Conservation (phyloP, 495 filamentous ascomycete genomes). For the Hypomontagnella submonticulosa region DNA sequence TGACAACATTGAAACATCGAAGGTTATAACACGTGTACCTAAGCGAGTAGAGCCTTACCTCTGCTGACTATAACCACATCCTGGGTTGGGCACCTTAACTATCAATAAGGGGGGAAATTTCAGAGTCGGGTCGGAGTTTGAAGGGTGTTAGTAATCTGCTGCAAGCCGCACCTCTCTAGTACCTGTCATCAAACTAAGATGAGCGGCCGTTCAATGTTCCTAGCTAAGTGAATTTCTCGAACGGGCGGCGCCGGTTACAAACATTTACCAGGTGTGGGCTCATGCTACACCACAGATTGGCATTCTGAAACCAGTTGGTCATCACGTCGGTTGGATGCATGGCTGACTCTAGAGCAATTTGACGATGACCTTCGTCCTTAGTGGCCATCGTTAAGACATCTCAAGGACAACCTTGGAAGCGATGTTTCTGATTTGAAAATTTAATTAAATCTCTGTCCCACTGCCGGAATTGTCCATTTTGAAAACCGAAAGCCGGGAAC, state of each 20-base stretch:
- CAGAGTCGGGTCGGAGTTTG: not conserved
- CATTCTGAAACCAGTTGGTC: constrained; percentile 29
- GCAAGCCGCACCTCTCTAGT: not conserved
- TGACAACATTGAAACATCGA: too few species aligned
- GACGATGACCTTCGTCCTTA: not conserved
- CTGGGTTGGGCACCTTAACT: not conserved
- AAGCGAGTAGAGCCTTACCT: too few species aligned
- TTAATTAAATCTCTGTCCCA: constrained; percentile 30
- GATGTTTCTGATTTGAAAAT: constrained; percentile 10
- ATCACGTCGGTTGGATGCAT: constrained; percentile 35
- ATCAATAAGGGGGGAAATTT: not conserved
- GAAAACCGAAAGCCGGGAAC: constrained; percentile 20
- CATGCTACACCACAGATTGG: constrained; percentile 25
- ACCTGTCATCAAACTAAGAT: constrained; percentile 2
- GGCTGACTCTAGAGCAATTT: constrained; percentile 17
- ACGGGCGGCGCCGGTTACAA: constrained; percentile 12
- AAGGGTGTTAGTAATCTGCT: not conserved
- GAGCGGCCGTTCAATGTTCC: constrained; percentile 12
- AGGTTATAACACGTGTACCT: too few species aligned
- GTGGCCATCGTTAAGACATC: constrained; percentile 9
- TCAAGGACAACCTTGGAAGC: constrained; percentile 8
- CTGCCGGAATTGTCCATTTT: constrained; percentile 18
- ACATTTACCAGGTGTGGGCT: constrained; percentile 6
- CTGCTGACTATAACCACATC: too few species aligned
- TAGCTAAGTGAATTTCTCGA: constrained; percentile 6